Evolutionary conservation across 805 yeast genomes (phyloP).

Genomic region (Lipomyces sp.): DNA sequence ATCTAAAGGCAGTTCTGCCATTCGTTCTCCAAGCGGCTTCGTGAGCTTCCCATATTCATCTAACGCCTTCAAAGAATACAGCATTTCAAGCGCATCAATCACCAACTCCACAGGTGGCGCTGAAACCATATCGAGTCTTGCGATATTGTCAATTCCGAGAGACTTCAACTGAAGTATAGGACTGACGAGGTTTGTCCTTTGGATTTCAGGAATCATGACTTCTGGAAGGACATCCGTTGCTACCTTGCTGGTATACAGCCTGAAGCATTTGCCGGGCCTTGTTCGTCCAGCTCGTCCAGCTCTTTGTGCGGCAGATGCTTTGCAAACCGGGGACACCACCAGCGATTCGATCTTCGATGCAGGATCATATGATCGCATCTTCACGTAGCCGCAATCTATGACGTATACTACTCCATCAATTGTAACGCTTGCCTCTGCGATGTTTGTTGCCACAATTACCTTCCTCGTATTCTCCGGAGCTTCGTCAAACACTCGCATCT

Average conservation of each 20-base stretch:
- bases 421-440: conserved; percentile 85
- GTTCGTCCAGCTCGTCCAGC: conserved; percentile 84
- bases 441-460: conserved; percentile 78
- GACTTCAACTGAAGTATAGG: conserved; percentile 66
- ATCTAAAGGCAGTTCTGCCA: conserved; percentile 70
- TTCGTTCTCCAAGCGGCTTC: conserved; percentile 49
- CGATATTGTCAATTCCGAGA: conserved; percentile 56
- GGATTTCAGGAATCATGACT: conserved; percentile 79
- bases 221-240: conserved; percentile 43
- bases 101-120: conserved; percentile 69
- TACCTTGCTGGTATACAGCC: conserved; percentile 60
- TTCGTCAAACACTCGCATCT: conserved; percentile 55
- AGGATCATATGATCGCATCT: conserved; percentile 72
- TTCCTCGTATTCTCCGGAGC: conserved; percentile 53
- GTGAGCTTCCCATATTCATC: conserved; percentile 67
- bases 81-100: conserved; percentile 64
- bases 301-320: conserved; percentile 78
- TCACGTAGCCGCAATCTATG: conserved; percentile 73
- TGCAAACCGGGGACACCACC: conserved; percentile 65
- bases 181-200: conserved; percentile 67
- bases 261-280: conserved; percentile 64
- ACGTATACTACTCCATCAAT: conserved; percentile 77
- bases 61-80: conserved; percentile 73
- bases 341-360: conserved; percentile 70
- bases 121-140: conserved; percentile 68